Evolutionary conservation across 202 grass and related monocot species (phyloP).

Genomic region (Bolboschoenoplectus hybrid): DNA sequence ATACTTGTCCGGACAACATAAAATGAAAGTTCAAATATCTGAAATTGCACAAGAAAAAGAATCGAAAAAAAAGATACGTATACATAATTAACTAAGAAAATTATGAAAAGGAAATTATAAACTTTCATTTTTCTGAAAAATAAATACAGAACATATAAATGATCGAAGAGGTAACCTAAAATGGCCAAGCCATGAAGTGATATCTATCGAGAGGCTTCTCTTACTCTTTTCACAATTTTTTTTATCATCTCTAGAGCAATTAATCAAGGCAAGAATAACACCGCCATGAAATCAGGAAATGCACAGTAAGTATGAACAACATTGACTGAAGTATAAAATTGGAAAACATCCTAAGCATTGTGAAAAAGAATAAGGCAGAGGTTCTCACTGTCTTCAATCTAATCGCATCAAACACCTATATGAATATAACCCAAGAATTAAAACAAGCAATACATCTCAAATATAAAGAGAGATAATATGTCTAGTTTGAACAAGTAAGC

Average conservation of each 20-base stretch:
- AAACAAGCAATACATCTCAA: neutral
- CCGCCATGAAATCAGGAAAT: constrained; percentile 22
- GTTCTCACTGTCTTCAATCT: constrained; percentile 21
- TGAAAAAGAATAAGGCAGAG: constrained; percentile 23
- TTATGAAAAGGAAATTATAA: neutral
- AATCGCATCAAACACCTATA: constrained; percentile 37
- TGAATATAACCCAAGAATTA: constrained; percentile 25
- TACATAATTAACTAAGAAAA: constrained; percentile 32
- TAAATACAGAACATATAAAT: constrained; percentile 31
- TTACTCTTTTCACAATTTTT: neutral
- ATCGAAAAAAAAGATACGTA: constrained; percentile 7
- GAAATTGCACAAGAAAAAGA: constrained; percentile 19
- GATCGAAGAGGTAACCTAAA: constrained; percentile 28
- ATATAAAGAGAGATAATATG: neutral
- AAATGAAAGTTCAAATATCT: neutral
- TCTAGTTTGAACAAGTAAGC: constrained; percentile 3
- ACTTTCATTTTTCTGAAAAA: constrained; percentile 12
- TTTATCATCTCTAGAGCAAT: neutral
- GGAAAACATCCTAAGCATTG: constrained; percentile 33
- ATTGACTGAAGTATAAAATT: constrained; percentile 25
- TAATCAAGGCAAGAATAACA: constrained; percentile 30
- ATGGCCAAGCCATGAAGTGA: neutral
- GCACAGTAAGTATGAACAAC: constrained; percentile 27
- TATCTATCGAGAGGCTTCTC: constrained; percentile 32
- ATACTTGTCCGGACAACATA: neutral